Conservation (phyloP, 148 eudicot species). For the Limonium bicolor region DNA sequence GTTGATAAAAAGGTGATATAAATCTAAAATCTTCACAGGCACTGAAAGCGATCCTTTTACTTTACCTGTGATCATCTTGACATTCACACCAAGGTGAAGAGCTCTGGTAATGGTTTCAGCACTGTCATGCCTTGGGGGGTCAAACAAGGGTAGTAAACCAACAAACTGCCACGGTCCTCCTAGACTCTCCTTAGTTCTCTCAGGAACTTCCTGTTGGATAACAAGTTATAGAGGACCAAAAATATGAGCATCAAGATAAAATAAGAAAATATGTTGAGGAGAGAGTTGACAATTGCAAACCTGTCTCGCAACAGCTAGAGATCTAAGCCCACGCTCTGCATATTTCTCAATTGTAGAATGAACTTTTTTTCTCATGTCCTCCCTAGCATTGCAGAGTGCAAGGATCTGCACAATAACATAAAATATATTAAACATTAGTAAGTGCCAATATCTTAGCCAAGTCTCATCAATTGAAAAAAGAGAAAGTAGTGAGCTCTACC, state of each 20-base stretch:
- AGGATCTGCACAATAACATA: slow-evolving; percentile 15
- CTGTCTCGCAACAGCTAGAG: slow-evolving; percentile 65
- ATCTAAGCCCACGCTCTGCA: slow-evolving; percentile 70
- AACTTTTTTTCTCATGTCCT: slow-evolving; percentile 36
- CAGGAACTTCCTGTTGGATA: slow-evolving; percentile 44
- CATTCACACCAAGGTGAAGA: slow-evolving; percentile 39
- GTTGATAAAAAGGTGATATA: no score
- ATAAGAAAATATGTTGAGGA: background rate
- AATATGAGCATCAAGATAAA: background rate
- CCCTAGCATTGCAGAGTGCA: slow-evolving; percentile 31
- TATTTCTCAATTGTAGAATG: slow-evolving; percentile 48
- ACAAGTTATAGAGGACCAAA: background rate
- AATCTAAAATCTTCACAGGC: no score
- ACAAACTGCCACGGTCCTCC: slow-evolving; percentile 44
- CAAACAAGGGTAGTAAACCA: slow-evolving; percentile 43
- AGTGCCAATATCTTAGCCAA: background rate
- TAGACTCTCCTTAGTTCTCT: slow-evolving; percentile 36
- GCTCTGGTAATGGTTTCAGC: slow-evolving; percentile 42
- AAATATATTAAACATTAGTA: no score
- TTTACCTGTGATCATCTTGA: slow-evolving; percentile 49
- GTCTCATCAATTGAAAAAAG: background rate
- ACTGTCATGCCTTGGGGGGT: slow-evolving; percentile 54
- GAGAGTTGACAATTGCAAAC: slow-evolving; percentile 8
- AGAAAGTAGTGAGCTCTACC: slow-evolving; percentile 16
- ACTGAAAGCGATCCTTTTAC: background rate